Evolutionary conservation across 768 basidiomycete genomes (phyloP), one percentile per base, ranked within the genome.

Genomic region (Pholiota conissans): DNA sequence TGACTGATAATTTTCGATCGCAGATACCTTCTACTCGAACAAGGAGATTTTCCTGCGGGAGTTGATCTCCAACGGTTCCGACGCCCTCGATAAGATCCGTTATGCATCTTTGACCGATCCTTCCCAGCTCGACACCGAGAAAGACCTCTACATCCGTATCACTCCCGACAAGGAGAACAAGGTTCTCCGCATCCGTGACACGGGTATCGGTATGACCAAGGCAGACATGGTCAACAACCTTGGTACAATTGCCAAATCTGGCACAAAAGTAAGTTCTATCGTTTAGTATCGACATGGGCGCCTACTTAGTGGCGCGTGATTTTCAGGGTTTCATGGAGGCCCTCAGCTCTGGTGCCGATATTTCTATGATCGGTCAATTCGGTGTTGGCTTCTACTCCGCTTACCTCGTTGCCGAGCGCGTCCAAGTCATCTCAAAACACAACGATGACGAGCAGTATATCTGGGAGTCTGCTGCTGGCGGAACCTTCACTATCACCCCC

Each of bases 321-420:
- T 20, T 60, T 8, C 61, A 95, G 91, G 95, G 95, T 59, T 99
- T 99, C 85, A 98, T 99, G 96, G 96, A 99, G 82, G 96, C 97
- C 53, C 84, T 98, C 61, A 86, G 80, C 72, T 90, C 90, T 30
- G 91, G 91, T 63, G 91, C 91, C 56, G 90, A 93, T 69, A 92
- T 93, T 60, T 91, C 90, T 69, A 98, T 98, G 95, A 97, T 96
- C 69, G 93, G 93, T 78, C 92, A 95, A 81, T 96, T 97, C 76
- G 93, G 96, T 95, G 96, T 99, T 75, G 96, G 96, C 81, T 98
- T 98, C 89, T 98, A 99, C 87, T 98, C 96, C 48, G 92, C 93
- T 14, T 98, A 98, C 85, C 93, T 99, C 67, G 95, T 99, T 64
- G 95, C 96, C 66, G 96, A 99, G 79, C 89, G 90, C 64, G 96